A percentile compares a stretch with the other conserved stretches of the same genome.
phyloP scores from a whole-genome alignment of 2,329 filamentous ascomycete species.

The Davidsoniella eucalypti region DNA sequence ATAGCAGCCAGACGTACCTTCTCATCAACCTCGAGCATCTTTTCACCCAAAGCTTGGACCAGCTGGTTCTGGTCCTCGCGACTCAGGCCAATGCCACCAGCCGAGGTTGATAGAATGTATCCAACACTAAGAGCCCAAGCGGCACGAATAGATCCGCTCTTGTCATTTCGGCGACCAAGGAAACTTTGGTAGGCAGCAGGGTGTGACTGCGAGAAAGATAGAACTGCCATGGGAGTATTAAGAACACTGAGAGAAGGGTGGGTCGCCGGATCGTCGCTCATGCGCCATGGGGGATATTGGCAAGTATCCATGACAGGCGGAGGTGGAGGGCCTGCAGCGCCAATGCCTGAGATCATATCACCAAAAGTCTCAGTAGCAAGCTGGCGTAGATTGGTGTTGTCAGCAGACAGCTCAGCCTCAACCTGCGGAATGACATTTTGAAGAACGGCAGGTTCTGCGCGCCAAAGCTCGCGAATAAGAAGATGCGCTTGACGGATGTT shows the following conservation, averaged over 20 bases:
- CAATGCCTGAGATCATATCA: constrained; percentile 87
- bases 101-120: constrained; percentile 77
- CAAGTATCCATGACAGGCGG: constrained; percentile 58
- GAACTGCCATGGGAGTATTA: constrained; percentile 68
- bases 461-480: constrained; percentile 83
- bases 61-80: constrained; percentile 64
- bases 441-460: constrained; percentile 72
- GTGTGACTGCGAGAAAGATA: constrained; percentile 78
- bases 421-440: constrained; percentile 89
- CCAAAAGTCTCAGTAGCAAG: constrained; percentile 89
- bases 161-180: constrained; percentile 71
- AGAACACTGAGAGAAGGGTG: constrained; percentile 44
- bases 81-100: constrained; percentile 75
- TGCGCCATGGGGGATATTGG: constrained; percentile 62
- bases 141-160: constrained; percentile 62
- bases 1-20: constrained; percentile 83
- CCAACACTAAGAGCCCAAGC: constrained; percentile 76
- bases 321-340: constrained; percentile 71
- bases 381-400: constrained; percentile 71
- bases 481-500: constrained; percentile 82
- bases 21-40: constrained; percentile 77
- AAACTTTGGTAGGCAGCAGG: constrained; percentile 67
- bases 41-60: constrained; percentile 58
- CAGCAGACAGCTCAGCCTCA: constrained; percentile 78
- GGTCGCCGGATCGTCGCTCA: constrained; percentile 39